phyloP scores from a whole-genome alignment of 345 rosid genomes.

The Streptanthus diversifolius region DNA sequence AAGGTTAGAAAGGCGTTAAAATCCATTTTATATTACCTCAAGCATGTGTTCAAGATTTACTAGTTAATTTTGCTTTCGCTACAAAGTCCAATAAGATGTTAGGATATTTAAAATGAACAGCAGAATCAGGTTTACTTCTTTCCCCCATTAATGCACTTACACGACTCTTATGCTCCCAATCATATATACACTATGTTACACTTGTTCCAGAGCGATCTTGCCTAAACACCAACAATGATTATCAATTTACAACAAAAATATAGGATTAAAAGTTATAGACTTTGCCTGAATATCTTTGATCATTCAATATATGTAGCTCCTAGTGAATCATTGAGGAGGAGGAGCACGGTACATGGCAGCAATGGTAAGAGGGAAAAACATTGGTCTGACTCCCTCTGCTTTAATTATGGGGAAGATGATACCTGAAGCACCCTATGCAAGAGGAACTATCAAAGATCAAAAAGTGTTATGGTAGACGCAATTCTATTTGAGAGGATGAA shows the following conservation, averaged over 20 bases:
- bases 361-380: constrained; percentile 43
- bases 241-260: not conserved
- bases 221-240: not conserved
- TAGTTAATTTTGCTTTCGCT: not conserved
- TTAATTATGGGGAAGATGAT: constrained; percentile 46
- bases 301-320: not conserved
- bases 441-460: not conserved
- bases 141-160: not conserved
- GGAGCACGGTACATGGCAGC: constrained; percentile 24
- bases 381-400: constrained; percentile 49
- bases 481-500: not conserved
- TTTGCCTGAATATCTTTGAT: not conserved
- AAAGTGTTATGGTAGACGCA: not conserved
- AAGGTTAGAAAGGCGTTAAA: not conserved
- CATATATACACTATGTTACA: constrained; percentile 4
- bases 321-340: constrained; percentile 20
- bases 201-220: not conserved
- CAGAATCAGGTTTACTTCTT: not conserved
- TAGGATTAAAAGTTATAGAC: not conserved
- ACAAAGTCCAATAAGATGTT: not conserved
- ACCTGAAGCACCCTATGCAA: constrained; percentile 42
- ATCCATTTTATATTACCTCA: not conserved
- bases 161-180: not conserved
- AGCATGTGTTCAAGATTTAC: not conserved
- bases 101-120: not conserved